Base-by-base conservation (phyloP, 2,329 filamentous ascomycete species). In the Fusarium sp. region DNA sequence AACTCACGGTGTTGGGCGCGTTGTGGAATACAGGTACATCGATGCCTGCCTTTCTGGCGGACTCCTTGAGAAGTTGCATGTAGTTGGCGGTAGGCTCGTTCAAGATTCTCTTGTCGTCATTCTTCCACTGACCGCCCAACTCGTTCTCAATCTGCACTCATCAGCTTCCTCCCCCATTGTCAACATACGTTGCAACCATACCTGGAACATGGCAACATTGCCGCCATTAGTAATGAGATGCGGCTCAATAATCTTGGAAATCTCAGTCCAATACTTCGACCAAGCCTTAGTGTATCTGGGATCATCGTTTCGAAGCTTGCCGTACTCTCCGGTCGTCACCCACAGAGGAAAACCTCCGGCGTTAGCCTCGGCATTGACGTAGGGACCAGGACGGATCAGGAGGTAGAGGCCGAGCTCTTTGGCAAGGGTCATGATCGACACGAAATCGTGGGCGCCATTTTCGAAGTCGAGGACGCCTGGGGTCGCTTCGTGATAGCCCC, bases 321-420 rank as follows among this genome's bases (percentile, higher is more conserved):
- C 88, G 55, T 89, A 88, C 31, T 83, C 88, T 46, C 89, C 89
- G 2, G 89, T 90, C 0, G 89, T 91, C 10, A 89, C 78, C 88
- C 89, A 92, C 3, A 89, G 80, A 0, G 90, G 88, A 63, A 90
- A 88, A 0, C 90, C 90, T 37, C 90, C 90, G 2, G 86, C 88
- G 69, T 87, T 90, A 7, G 88, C 84, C 76, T 91, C 90, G 3
- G 89, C 90, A 69, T 91, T 92, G 63, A 90, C 85, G 63, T 91
- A 92, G 0, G 89, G 89, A 0, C 89, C 89, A 1, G 89, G 88
- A 1, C 89, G 83, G 29, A 78, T 70, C 3, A 87, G 80, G 5
- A 86, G 78, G 19, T 84, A 79, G 37, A 87, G 72, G 1, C 84
- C 85, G 57, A 84, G 80, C 52, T 86, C 83, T 52, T 86, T 82